Evolutionary conservation across 169 alveolate species (phyloP).

Genomic region (Plasmodium cynomolgi): DNA sequence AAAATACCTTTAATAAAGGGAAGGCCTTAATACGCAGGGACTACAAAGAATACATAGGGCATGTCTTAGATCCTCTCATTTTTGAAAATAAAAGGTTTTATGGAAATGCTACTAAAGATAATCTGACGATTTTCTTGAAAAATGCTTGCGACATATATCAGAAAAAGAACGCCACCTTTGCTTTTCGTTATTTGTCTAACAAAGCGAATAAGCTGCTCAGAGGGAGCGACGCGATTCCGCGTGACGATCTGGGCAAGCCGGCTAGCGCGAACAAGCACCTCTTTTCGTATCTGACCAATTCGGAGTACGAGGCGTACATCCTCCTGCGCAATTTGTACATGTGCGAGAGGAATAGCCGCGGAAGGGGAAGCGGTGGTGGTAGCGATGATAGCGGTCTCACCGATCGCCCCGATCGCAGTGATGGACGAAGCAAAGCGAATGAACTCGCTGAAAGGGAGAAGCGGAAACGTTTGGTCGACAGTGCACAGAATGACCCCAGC

Average conservation of each 20-base stretch:
- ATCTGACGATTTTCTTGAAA: slow-evolving; percentile 45
- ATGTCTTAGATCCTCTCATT: slow-evolving; percentile 62
- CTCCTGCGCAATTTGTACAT: slow-evolving; percentile 61
- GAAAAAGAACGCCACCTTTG: slow-evolving; percentile 61
- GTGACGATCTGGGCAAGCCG: not conserved
- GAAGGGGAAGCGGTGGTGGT: not conserved
- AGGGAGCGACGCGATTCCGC: not conserved
- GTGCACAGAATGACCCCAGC: not conserved
- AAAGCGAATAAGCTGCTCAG: slow-evolving; percentile 33
- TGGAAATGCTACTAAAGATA: slow-evolving; percentile 62
- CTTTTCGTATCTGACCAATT: slow-evolving; percentile 70
- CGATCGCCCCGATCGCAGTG: not conserved
- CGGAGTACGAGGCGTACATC: slow-evolving; percentile 74
- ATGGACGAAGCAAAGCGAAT: not conserved
- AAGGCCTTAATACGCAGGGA: slow-evolving; percentile 58
- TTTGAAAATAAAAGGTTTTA: slow-evolving; percentile 58
- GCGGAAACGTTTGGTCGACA: not conserved
- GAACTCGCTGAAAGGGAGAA: not conserved
- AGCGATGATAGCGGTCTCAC: not conserved
- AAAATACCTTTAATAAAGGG: slow-evolving; percentile 73
- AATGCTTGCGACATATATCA: slow-evolving; percentile 51
- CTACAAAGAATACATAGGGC: slow-evolving; percentile 65
- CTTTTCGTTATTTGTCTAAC: slow-evolving; percentile 41
- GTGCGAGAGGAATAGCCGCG: slow-evolving; percentile 30
- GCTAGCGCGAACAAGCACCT: slow-evolving; percentile 2